Conservation (phyloP, 169 alveolate species). For the Ichthyophthirius multifiliis region DNA sequence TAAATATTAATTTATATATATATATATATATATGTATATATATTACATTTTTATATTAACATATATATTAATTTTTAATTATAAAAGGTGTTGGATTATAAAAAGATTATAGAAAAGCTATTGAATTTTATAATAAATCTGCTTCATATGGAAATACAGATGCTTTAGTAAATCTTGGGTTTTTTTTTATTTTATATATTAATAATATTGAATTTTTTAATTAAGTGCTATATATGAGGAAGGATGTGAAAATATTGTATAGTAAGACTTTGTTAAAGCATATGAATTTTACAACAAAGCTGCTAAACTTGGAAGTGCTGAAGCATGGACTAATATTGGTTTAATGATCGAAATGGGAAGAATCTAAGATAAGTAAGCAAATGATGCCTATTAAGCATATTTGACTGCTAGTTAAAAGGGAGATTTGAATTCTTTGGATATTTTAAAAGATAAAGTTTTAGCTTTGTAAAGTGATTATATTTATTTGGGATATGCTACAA, state of each 20-base stretch:
- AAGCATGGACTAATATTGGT: slow-evolving; percentile 13
- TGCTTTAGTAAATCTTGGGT: neutral
- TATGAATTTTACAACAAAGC: neutral
- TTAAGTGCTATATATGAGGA: slow-evolving; percentile 7
- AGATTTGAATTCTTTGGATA: neutral
- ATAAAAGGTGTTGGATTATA: neutral
- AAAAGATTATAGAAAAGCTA: neutral
- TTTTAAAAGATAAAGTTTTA: neutral
- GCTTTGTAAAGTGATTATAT: neutral
- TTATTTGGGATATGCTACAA: neutral
- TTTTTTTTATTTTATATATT: no score
- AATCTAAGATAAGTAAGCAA: neutral
- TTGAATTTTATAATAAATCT: neutral
- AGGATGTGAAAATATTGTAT: neutral
- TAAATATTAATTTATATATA: neutral
- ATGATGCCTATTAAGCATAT: neutral
- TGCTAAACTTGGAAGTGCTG: neutral
- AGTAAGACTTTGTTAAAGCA: neutral
- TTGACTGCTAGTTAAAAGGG: neutral
- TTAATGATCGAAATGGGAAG: slow-evolving; percentile 7
- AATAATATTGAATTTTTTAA: no score
- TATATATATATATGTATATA: no score
- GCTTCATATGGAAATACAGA: neutral
- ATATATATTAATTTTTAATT: neutral
- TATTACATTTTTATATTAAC: neutral